These are phyloP conservation scores for Syzygium grande DNA, from an alignment of 345 rosid genomes.

Conservation along the genomic window DNA sequence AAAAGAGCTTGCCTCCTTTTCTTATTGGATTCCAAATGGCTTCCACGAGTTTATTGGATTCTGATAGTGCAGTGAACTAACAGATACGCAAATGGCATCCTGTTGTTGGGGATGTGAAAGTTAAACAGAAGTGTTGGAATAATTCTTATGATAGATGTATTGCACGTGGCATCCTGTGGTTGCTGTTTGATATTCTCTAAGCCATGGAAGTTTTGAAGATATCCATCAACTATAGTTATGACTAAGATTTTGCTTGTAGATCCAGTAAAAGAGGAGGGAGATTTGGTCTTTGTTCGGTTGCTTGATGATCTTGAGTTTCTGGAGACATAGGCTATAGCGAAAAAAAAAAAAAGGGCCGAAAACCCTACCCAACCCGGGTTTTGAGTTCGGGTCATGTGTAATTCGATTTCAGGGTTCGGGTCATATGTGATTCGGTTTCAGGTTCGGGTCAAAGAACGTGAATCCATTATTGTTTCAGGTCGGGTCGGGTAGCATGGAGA, in stretches of 20 bases:
- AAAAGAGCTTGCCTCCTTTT: background rate
- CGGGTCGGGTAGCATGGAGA: too few relatives aligned
- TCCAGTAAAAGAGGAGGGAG: background rate
- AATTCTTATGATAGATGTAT: background rate
- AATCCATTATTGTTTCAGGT: too few relatives aligned
- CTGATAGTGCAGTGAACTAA: background rate
- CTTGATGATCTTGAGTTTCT: background rate
- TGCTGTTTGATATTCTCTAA: background rate
- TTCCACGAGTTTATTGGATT: background rate
- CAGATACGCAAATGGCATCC: background rate
- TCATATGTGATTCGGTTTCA: too few relatives aligned
- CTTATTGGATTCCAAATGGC: background rate
- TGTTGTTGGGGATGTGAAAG: background rate
- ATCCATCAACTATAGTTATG: background rate
- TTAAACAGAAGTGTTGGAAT: background rate
- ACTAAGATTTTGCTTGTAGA: background rate
- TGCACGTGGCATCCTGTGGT: background rate
- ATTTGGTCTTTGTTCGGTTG: background rate
- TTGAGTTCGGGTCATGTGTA: too few relatives aligned
- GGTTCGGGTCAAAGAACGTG: too few relatives aligned
- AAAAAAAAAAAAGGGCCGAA: too few relatives aligned
- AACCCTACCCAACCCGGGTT: too few relatives aligned
- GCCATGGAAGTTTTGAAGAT: background rate
- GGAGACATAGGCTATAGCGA: background rate
- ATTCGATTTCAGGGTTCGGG: too few relatives aligned